A percentile compares a stretch with the other conserved stretches of the same genome.
Conservation (phyloP, 495 filamentous ascomycete genomes). For the Podospora pseudocomata region DNA sequence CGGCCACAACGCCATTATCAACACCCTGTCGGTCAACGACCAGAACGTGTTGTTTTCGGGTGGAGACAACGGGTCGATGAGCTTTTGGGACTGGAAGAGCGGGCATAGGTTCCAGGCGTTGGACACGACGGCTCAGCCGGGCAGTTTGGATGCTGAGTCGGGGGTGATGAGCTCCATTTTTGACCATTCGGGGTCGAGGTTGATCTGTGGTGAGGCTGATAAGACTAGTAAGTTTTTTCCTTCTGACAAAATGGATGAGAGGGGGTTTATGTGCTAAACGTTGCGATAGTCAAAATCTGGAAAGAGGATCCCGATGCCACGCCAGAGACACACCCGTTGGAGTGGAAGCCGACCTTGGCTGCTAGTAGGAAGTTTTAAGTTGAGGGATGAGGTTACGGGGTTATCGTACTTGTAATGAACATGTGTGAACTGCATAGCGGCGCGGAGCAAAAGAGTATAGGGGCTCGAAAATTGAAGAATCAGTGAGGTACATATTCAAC, state of each 20-base stretch:
- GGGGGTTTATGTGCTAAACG: background rate
- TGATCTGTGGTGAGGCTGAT: constrained; percentile 93
- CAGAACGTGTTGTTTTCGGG: constrained; percentile 94
- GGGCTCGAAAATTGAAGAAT: too few relatives aligned
- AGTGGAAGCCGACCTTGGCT: constrained; percentile 85
- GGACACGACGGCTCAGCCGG: constrained; percentile 90
- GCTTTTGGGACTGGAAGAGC: constrained; percentile 99
- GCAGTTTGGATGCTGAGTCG: constrained; percentile 87
- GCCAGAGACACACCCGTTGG: constrained; percentile 82
- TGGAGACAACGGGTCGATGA: constrained; percentile 92
- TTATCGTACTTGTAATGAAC: background rate
- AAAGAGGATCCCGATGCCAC: constrained; percentile 87
- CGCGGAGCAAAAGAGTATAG: background rate
- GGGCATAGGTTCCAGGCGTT: constrained; percentile 84
- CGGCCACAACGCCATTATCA: constrained; percentile 93
- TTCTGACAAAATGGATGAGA: background rate
- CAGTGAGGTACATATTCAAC: too few relatives aligned
- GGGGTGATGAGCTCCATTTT: constrained; percentile 92
- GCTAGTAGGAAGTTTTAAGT: constrained; percentile 46
- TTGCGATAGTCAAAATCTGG: constrained; percentile 80
- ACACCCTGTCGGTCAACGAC: constrained; percentile 88
- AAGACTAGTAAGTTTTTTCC: constrained; percentile 66
- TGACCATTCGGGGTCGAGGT: constrained; percentile 78
- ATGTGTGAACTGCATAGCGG: background rate
- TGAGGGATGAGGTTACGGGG: background rate